Percentiles rank a stretch among this genome's conserved stretches.
Conservation (phyloP, 345 rosid genomes). For the Excoecaria agallocha region DNA sequence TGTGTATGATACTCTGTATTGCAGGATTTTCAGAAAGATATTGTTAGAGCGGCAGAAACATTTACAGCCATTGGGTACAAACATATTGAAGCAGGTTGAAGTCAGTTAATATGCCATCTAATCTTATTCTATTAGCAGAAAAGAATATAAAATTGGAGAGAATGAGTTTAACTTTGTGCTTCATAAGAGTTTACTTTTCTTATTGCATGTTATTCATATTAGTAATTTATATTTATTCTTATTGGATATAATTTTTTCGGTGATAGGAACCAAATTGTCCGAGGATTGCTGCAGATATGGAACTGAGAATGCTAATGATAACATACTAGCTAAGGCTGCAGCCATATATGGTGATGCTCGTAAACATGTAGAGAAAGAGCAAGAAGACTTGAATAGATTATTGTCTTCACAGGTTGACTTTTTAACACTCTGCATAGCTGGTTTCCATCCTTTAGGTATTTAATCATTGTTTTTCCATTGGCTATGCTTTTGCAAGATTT, state of each 20-base stretch:
- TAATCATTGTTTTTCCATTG: background rate
- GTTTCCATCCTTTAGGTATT: background rate
- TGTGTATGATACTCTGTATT: conserved; percentile 10
- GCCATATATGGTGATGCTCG: conserved; percentile 90
- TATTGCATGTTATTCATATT: background rate
- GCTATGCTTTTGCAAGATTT: background rate
- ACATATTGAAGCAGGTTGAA: conserved; percentile 83
- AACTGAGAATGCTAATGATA: conserved; percentile 74
- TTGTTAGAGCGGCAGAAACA: conserved; percentile 75
- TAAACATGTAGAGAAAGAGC: conserved; percentile 86
- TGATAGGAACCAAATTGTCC: conserved; percentile 75
- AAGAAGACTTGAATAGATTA: conserved; percentile 69
- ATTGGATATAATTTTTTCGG: conserved; percentile 16
- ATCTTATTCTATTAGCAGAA: conserved; percentile 3
- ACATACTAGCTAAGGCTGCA: conserved; percentile 80
- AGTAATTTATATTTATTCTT: background rate
- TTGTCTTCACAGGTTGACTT: conserved; percentile 69
- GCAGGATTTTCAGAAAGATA: conserved; percentile 89
- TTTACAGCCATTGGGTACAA: conserved; percentile 72
- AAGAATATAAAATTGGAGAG: background rate
- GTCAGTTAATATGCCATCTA: conserved; percentile 9
- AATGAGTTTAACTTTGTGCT: background rate
- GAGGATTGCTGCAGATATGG: conserved; percentile 88
- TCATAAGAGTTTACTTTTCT: background rate
- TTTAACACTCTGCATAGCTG: background rate